Evolutionary conservation across 805 yeast genomes (phyloP).

Genomic region (Candida pini): DNA sequence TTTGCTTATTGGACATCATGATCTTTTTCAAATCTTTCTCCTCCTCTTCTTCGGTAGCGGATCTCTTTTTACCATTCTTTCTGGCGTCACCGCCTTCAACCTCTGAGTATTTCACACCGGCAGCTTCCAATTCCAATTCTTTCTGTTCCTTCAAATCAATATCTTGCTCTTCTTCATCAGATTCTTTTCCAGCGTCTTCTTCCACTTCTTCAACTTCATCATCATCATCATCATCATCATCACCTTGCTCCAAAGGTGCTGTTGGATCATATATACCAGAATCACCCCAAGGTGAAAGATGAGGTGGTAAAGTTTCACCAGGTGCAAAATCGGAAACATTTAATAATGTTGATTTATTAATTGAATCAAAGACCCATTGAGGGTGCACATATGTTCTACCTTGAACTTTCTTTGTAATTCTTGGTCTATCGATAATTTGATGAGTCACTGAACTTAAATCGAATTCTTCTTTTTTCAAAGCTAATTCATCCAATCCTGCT

Average conservation of each 20-base stretch:
- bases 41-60: slow-evolving; percentile 38
- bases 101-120: slow-evolving; percentile 76
- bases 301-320: slow-evolving; percentile 95
- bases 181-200: slow-evolving; percentile 49
- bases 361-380: slow-evolving; percentile 93
- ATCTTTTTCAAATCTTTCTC: slow-evolving; percentile 90
- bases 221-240: slow-evolving; percentile 37
- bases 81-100: slow-evolving; percentile 30
- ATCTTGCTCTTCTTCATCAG: slow-evolving; percentile 45
- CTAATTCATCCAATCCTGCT: slow-evolving; percentile 74
- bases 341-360: slow-evolving; percentile 70
- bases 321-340: slow-evolving; percentile 84
- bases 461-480: slow-evolving; percentile 40
- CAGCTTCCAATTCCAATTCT: slow-evolving; percentile 86
- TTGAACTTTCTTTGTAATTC: slow-evolving; percentile 64
- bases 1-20: slow-evolving; percentile 97
- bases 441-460: slow-evolving; percentile 76
- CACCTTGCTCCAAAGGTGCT: slow-evolving; percentile 37
- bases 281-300: slow-evolving; percentile 98
- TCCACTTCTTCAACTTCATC: slow-evolving; percentile 45
- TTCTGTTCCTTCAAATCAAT: slow-evolving; percentile 59
- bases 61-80: slow-evolving; percentile 31
- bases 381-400: slow-evolving; percentile 96
- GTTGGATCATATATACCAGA: slow-evolving; percentile 85
- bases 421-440: slow-evolving; percentile 92